Evolutionary conservation across 2,329 filamentous ascomycete species (phyloP).

Genomic region (Diplodia seriata): DNA sequence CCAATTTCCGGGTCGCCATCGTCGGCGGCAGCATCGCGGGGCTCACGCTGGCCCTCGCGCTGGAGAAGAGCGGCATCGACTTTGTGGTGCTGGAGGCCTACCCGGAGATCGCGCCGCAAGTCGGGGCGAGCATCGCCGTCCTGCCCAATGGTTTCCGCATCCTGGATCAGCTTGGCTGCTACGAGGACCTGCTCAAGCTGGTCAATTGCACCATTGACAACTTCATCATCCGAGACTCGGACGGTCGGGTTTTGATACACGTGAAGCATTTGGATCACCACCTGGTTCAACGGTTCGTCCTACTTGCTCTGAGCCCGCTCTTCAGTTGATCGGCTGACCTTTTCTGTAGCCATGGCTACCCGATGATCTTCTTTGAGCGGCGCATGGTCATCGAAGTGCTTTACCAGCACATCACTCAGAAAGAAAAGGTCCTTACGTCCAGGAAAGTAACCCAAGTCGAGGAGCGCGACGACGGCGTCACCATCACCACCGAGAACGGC

Average conservation of each 20-base stretch:
- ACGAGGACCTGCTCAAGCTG: slow-evolving; percentile 3
- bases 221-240: slow-evolving; percentile 5
- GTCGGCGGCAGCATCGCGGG: slow-evolving; percentile 31
- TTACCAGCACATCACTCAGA: slow-evolving; percentile 38
- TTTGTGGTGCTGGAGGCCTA: slow-evolving; percentile 36
- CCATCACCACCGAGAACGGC: slow-evolving; percentile 18
- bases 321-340: background rate
- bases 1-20: slow-evolving; percentile 13
- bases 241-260: background rate
- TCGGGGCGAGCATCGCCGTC: slow-evolving; percentile 37
- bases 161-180: slow-evolving; percentile 40
- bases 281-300: background rate
- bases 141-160: slow-evolving; percentile 36
- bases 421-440: slow-evolving; percentile 35
- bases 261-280: slow-evolving; percentile 11
- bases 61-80: slow-evolving; percentile 24
- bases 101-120: slow-evolving; percentile 35
- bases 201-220: slow-evolving; percentile 11
- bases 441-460: background rate
- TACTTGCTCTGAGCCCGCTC: background rate
- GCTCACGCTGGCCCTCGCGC: slow-evolving; percentile 20
- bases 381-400: slow-evolving; percentile 35
- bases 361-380: slow-evolving; percentile 32
- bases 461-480: background rate
- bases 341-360: slow-evolving; percentile 32